Evolutionary conservation across 129 eudicot genomes (phyloP).

Genomic region (Arctium minus): DNA sequence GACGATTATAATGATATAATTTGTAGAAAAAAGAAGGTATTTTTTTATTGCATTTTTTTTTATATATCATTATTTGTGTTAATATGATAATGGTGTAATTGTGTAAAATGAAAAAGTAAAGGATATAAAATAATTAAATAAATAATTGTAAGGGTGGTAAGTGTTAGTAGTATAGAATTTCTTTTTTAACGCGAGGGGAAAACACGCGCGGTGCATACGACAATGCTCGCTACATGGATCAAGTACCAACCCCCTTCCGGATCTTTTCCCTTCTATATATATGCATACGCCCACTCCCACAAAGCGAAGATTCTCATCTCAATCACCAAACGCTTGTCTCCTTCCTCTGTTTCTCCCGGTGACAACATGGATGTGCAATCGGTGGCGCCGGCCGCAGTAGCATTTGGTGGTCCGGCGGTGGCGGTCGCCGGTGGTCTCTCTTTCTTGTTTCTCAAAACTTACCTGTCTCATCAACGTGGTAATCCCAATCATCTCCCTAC

Average conservation of each 20-base stretch:
- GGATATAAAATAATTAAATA: too few species aligned
- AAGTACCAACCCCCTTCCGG: neutral
- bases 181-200: neutral
- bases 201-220: neutral
- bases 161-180: too few species aligned
- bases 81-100: too few species aligned
- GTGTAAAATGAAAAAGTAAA: too few species aligned
- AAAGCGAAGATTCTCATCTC: neutral
- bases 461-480: constrained; percentile 17
- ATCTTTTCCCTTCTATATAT: neutral
- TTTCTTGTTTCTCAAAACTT: constrained; percentile 23
- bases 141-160: too few species aligned
- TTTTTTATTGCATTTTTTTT: too few species aligned
- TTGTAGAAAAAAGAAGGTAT: too few species aligned
- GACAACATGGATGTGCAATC: constrained; percentile 29
- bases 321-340: neutral
- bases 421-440: constrained; percentile 37
- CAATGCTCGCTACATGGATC: neutral
- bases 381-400: constrained; percentile 38
- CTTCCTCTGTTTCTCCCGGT: neutral
- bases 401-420: constrained; percentile 56
- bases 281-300: neutral
- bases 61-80: too few species aligned
- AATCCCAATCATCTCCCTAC: constrained; percentile 18
- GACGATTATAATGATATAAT: too few species aligned